Percentiles rank a stretch among this genome's conserved stretches.
Evolutionary conservation across 306 rosid genomes (phyloP).

Genomic region (Cucurbita argyrosperma): DNA sequence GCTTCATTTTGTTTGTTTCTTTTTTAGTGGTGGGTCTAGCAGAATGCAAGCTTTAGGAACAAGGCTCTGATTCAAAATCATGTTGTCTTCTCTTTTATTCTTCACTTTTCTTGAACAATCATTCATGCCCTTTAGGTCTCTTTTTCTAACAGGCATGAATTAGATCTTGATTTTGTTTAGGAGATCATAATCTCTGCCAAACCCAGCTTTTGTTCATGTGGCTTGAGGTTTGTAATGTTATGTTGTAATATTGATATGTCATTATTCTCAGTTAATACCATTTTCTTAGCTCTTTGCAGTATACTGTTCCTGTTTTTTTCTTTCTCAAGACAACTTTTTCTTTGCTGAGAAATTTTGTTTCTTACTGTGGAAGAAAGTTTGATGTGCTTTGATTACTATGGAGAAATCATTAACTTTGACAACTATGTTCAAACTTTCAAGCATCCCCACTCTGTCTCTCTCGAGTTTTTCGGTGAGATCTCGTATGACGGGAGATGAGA

Average conservation of each 20-base stretch:
- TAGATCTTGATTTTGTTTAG: not conserved
- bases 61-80: not conserved
- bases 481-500: too few relatives aligned
- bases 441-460: too few relatives aligned
- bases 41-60: constrained; percentile 2
- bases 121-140: not conserved
- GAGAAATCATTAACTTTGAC: not conserved
- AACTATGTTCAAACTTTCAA: too few relatives aligned
- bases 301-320: not conserved
- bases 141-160: not conserved
- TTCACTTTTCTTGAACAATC: not conserved
- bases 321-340: not conserved
- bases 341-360: not conserved
- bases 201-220: constrained; percentile 6
- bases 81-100: not conserved
- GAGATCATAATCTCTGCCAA: not conserved
- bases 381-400: not conserved
- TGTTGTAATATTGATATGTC: not conserved
- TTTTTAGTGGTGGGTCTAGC: not conserved
- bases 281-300: not conserved
- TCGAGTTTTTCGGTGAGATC: too few relatives aligned
- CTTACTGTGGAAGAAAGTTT: not conserved
- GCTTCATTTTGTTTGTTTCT: not conserved
- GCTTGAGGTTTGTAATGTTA: not conserved
- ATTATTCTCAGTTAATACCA: not conserved